Base-by-base conservation (phyloP, 352 stramenopile species). In the Phytophthora agathidicida region DNA sequence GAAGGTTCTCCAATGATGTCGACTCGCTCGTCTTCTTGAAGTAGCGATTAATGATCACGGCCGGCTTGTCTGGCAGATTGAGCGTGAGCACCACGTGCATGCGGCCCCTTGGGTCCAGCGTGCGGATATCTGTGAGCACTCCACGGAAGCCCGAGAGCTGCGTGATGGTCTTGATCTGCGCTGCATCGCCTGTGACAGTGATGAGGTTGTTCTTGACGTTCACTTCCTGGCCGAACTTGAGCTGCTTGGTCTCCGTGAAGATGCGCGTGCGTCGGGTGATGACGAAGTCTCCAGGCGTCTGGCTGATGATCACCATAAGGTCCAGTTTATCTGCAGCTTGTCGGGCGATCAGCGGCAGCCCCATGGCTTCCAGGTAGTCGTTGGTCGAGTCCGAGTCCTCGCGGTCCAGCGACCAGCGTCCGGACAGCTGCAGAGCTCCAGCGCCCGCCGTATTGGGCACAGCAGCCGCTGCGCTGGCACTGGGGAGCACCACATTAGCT, bases 341-440 rank as follows among this genome's bases (percentile, higher is more conserved):
- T 10, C 87, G 87, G 11, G 87, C 87, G 51, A 96, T 96, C 13
- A 96, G 66, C 28, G 87, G 87, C 32, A 96, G 69, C 5, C 85
- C 85, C 85, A 96, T 96, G 49, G 87, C 87, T 60, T 96, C 87
- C 38, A 96, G 63, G 58, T 96, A 96, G 65, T 93, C 83, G 66
- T 96, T 94, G 32, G 87, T 96, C 70, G 87, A 96, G 71, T 96
- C 87, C 54, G 87, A 96, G 72, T 91, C 85, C 14, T 94, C 83
- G 24, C 85, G 81, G 60, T 96, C 87, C 16, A 96, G 70, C 27
- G 82, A 87, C 87, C 87, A 96, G 53, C 83, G 86, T 0, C 87
- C 87, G 2, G 87, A 93, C 17, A 96, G 71, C 59, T 94, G 87
- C 52, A 96, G 55, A 10, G 85, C 86, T 9, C 83, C 83, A 9